Evolutionary conservation across 2,329 filamentous ascomycete species (phyloP).

Genomic region (Epichloe sylvatica): DNA sequence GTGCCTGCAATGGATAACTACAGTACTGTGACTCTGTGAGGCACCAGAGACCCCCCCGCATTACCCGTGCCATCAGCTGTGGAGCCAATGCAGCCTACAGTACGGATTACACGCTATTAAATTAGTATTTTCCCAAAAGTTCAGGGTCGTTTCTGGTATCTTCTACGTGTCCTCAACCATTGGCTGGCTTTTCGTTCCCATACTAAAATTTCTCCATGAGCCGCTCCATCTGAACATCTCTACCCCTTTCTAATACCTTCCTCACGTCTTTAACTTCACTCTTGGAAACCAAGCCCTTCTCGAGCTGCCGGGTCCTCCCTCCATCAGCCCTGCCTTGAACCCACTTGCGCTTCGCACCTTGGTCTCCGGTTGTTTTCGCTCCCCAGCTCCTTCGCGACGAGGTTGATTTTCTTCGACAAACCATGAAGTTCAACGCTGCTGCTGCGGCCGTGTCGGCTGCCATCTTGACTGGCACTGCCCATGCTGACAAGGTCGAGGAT

Average conservation of each 20-base stretch:
- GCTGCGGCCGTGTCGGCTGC: conserved; percentile 64
- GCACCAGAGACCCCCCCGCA: no score
- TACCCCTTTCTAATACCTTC: conserved; percentile 6
- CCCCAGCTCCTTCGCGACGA: conserved; percentile 31
- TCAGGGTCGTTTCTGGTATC: conserved; percentile 1
- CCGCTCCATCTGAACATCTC: conserved; percentile 10
- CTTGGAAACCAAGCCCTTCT: conserved; percentile 14
- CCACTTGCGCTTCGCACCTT: conserved; percentile 11
- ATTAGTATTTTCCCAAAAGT: neutral
- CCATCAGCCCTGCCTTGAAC: conserved; percentile 6
- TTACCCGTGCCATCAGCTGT: neutral
- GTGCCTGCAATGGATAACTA: no score
- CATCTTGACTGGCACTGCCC: conserved; percentile 53
- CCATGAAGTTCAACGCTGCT: conserved; percentile 74
- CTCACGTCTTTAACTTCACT: conserved; percentile 14
- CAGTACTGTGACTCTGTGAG: no score
- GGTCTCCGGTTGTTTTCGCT: conserved; percentile 2
- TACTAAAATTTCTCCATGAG: conserved; percentile 4
- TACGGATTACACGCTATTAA: neutral
- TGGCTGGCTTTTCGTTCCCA: neutral
- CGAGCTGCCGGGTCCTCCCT: conserved; percentile 14
- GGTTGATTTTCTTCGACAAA: neutral
- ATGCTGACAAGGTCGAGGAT: conserved; percentile 53
- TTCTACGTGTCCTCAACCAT: conserved; percentile 12
- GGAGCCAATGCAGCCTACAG: neutral